A percentile compares a stretch with the other conserved stretches of the same genome.
Conservation (phyloP, 305 asterid species). For the Nicotiana rustica region DNA sequence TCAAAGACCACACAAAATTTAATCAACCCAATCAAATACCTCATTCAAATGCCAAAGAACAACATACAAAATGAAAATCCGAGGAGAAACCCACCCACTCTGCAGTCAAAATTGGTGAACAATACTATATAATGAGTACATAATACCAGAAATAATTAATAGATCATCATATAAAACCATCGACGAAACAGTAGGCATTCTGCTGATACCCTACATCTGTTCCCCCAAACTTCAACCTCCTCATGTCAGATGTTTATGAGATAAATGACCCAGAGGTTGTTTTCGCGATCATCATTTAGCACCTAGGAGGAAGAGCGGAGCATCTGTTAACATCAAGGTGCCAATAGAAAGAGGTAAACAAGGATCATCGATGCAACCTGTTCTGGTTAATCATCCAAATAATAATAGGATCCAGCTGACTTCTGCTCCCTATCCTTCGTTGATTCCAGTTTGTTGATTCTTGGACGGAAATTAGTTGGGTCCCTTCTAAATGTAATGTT, state of each 20-base stretch:
- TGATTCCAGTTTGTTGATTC: constrained; percentile 91
- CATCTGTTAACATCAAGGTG: constrained; percentile 40
- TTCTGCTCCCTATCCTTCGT: constrained; percentile 96
- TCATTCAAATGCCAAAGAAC: not conserved
- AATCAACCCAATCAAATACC: constrained; percentile 21
- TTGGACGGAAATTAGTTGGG: constrained; percentile 88
- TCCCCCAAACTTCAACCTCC: not conserved
- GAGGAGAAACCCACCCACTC: not conserved
- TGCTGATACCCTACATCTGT: not conserved
- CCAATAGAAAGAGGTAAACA: constrained; percentile 33
- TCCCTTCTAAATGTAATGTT: constrained; percentile 95
- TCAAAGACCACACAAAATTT: not conserved
- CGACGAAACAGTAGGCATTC: not conserved
- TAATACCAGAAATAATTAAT: constrained; percentile 1
- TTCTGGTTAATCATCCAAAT: constrained; percentile 69
- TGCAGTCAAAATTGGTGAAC: constrained; percentile 27
- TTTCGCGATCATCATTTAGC: not conserved
- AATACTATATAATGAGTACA: not conserved
- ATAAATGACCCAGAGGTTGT: constrained; percentile 14
- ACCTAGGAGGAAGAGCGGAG: constrained; percentile 35
- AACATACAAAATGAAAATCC: not conserved
- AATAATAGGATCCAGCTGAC: constrained; percentile 84
- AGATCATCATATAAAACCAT: constrained; percentile 13
- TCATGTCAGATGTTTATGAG: not conserved
- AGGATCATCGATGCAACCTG: constrained; percentile 33